A percentile compares a stretch with the other conserved stretches of the same genome.
phyloP scores from a whole-genome alignment of 305 asterid genomes.

The Stenogyne calaminthoides region DNA sequence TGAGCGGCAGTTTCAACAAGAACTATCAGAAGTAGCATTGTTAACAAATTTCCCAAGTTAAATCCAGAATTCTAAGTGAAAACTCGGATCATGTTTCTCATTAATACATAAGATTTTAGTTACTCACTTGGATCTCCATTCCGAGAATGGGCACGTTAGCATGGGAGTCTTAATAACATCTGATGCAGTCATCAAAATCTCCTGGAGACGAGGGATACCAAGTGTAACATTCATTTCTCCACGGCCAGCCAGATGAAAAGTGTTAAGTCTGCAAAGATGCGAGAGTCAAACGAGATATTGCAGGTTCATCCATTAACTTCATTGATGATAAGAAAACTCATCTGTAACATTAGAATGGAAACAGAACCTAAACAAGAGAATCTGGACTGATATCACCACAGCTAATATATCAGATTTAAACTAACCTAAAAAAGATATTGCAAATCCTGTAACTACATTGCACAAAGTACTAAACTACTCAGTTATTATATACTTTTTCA shows the following conservation, averaged over 20 bases:
- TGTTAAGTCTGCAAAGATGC: conserved; percentile 69
- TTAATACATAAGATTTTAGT: conserved; percentile 14
- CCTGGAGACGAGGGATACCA: conserved; percentile 99
- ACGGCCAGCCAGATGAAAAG: conserved; percentile 99
- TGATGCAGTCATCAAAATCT: conserved; percentile 92
- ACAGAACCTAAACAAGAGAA: conserved; percentile 3
- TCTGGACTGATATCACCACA: conserved; percentile 4
- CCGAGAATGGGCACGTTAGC: conserved; percentile 84
- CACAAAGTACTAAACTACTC: background rate
- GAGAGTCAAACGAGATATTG: conserved; percentile 21
- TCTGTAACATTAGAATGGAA: background rate
- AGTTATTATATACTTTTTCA: background rate
- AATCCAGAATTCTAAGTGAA: background rate
- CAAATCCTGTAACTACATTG: background rate
- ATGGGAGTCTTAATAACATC: conserved; percentile 80
- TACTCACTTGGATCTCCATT: conserved; percentile 72
- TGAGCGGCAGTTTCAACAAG: too few relatives aligned
- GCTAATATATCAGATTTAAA: background rate
- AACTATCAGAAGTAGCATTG: background rate
- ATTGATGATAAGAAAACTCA: background rate
- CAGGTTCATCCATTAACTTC: background rate
- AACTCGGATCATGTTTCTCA: background rate
- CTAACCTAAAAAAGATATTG: background rate
- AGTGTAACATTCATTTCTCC: conserved; percentile 99
- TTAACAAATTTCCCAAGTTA: too few relatives aligned